Evolutionary conservation across 129 eudicot species (phyloP), one percentile per base, ranked within the genome.

Genomic region (Mikania micrantha): DNA sequence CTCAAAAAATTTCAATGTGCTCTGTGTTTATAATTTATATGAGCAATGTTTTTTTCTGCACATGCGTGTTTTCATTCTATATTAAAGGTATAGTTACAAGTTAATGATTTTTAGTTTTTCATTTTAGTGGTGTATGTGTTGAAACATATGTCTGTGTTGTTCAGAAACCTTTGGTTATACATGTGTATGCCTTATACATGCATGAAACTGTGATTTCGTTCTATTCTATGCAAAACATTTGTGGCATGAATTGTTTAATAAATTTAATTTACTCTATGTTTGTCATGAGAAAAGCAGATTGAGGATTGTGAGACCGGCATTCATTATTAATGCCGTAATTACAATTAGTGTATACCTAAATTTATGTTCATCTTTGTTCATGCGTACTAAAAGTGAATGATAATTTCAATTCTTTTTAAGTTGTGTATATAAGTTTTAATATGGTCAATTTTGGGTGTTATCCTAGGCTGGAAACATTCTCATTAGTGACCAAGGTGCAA

Each of bases 391-490:
- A 64, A 64, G 54, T 49, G 50, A 41, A 73, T 9, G 78, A 22
- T 11, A 50, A 54, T 66, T 45, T 4, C 42, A 21, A 34, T 75
- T 59, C 32, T 6, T 25, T 48, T 44, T 41, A 13, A 19, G n/a
- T n/a, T 53, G 29, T 61, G 50, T 50, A 68, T 60, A 15, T 44
- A 39, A 34, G 29, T 24, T 53, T 24, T 77, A 50, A n/a, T 29
- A 53, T 29, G 58, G 15, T 36, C 24, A 36, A 7, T 47, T 63
- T 62, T 64, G 48, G 52, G 28, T 53, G 52, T 54, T 34, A 58
- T 27, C 54, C 38, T 69, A 76, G 80, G 80, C 77, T 20, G 79
- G 83, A 59, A 69, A 69, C 73, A 62, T 74, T 74, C 79, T 78
- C 16, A 72, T 78, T 21, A 53, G 74, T 32, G 77, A 73, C 47